Evolutionary conservation across 768 basidiomycete species (phyloP), one percentile per base, ranked within the genome.

Genomic region (Hericium erinaceus): DNA sequence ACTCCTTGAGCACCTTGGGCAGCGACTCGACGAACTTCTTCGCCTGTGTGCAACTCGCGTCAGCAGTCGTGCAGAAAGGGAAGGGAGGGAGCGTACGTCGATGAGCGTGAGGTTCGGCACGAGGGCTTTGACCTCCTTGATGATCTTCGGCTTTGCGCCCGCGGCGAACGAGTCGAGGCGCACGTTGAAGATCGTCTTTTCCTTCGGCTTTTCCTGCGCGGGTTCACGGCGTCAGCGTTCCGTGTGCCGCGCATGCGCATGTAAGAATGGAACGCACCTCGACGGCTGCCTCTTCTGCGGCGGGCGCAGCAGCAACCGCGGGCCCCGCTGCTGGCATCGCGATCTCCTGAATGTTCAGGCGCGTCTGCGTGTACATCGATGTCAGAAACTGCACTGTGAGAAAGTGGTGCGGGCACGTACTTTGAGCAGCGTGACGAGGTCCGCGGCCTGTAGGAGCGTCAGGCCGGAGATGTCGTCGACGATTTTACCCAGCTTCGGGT

Each of bases 1-100:
- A 91, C 75, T 98, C 97, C 75, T 98, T 99, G 66, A 99, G 76
- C 4, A 87, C 74, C 74, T 98, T 87, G 22, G 97, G 97, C 63
- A 91, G 72, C 16, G 92, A 92, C 73, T 99, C 97, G 48, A 98
- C 97, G 66, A 98, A 95, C 74, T 97, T 99, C 82, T 99, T 99
- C 24, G 97, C 97, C 97, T 99, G 67, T 26, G 37, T 55, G 39
- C 3, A 28, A 3, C 28, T 28, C 28, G 16, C 22, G 39, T 52
- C 24, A 61, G 39, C n/a, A 52, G 20, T 16, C 38, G 52, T 22
- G 13, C 60, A 58, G 58, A 26, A 16, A 38, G 13, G 18, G 39
- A 38, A 37, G 16, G n/a, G 7, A 6, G 40, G 44, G 8, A 8
- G 44, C 92, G 67, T 66, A 97, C 95, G 70, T 98, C 97, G 62